Percentiles rank a stretch among this genome's conserved stretches.
These are phyloP conservation scores for Rubroboletus pulcherrimus DNA, from an alignment of 768 basidiomycete species.

Conservation along the genomic window DNA sequence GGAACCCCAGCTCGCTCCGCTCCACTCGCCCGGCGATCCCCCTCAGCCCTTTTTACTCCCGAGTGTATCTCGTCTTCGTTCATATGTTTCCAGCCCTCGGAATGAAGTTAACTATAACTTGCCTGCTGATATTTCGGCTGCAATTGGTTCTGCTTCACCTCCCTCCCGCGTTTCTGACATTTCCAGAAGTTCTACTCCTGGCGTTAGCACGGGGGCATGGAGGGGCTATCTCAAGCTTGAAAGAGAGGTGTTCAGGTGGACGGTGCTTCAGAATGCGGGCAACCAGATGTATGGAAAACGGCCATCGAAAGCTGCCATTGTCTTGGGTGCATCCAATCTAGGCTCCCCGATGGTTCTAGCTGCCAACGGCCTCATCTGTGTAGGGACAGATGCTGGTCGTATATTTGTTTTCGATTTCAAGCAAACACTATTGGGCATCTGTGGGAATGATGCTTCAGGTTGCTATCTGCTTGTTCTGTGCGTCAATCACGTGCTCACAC, in stretches of 20 bases:
- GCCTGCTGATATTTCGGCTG: conserved; percentile 42
- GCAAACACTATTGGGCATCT: conserved; percentile 76
- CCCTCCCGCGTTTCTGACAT: conserved; percentile 68
- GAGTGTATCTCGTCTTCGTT: conserved; percentile 76
- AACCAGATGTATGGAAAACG: conserved; percentile 51
- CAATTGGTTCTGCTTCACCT: conserved; percentile 47
- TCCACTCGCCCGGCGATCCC: neutral
- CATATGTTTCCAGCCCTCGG: conserved; percentile 50
- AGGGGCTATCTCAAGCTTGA: conserved; percentile 24
- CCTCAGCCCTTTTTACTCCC: conserved; percentile 66
- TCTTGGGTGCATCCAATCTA: conserved; percentile 54
- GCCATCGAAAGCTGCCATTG: conserved; percentile 55
- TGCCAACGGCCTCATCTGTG: conserved; percentile 83
- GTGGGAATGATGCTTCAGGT: conserved; percentile 71
- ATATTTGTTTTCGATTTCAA: conserved; percentile 87
- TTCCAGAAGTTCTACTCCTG: conserved; percentile 64
- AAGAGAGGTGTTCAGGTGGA: conserved; percentile 75
- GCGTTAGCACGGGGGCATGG: conserved; percentile 25
- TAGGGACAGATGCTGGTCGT: conserved; percentile 80
- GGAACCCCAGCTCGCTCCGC: neutral
- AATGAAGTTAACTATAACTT: conserved; percentile 41
- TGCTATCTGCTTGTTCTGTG: conserved; percentile 14
- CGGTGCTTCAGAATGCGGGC: conserved; percentile 55
- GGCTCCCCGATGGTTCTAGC: conserved; percentile 79
- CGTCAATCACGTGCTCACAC: conserved; percentile 18